Evolutionary conservation across 495 filamentous ascomycete genomes (phyloP).

Genomic region (Glutinoglossum americanum): DNA sequence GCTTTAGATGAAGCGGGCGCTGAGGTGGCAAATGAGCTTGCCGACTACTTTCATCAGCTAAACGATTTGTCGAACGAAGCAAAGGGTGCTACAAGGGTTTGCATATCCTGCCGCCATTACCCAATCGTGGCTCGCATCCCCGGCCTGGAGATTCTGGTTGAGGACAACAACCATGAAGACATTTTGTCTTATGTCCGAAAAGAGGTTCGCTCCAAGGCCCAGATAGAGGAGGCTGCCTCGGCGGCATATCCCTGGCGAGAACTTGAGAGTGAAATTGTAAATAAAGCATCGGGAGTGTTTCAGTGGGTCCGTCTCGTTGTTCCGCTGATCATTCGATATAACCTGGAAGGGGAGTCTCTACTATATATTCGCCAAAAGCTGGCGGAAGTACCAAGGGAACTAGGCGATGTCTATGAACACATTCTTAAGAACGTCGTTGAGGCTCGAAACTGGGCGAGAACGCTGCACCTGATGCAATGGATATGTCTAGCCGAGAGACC

Average conservation of each 20-base stretch:
- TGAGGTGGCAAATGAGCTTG: background rate
- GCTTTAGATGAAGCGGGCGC: background rate
- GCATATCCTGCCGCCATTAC: background rate
- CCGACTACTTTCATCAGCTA: background rate
- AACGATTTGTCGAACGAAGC: background rate
- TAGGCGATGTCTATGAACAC: background rate
- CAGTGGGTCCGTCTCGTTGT: no score
- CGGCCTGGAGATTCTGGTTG: background rate
- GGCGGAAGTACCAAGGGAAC: background rate
- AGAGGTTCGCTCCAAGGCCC: no score
- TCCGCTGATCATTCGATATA: no score
- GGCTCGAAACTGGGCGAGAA: background rate
- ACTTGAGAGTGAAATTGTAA: no score
- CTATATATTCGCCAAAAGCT: background rate
- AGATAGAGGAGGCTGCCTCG: no score
- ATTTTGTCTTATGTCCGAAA: background rate
- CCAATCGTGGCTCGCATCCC: background rate
- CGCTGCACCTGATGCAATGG: background rate
- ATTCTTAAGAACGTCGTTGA: background rate
- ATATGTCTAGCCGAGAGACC: background rate
- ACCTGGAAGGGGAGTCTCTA: no score
- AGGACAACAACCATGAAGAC: background rate
- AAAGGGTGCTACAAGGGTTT: background rate
- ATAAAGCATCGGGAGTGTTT: no score
- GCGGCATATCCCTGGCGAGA: no score